Conservation (phyloP, 2,329 filamentous ascomycete genomes). For the Sclerotinia nivalis region DNA sequence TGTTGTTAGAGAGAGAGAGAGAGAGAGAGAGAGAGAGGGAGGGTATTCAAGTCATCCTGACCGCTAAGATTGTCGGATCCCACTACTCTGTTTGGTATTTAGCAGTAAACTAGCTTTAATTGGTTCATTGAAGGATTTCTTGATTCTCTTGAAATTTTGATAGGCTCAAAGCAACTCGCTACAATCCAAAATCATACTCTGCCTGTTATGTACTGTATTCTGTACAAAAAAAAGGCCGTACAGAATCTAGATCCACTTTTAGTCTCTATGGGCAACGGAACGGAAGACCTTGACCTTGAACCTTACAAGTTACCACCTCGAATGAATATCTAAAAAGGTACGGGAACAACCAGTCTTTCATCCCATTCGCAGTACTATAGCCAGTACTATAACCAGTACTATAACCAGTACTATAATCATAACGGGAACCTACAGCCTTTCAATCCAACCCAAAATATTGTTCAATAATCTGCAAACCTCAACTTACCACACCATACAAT, state of each 20-base stretch:
- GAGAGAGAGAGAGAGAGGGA: neutral
- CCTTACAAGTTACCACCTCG: neutral
- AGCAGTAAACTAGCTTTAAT: neutral
- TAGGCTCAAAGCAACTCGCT: slow-evolving; percentile 3
- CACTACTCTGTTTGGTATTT: neutral
- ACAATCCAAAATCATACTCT: neutral
- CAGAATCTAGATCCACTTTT: slow-evolving; percentile 20
- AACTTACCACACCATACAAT: neutral
- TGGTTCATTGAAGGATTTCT: neutral
- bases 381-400: neutral
- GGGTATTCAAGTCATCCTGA: neutral
- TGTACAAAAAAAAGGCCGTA: neutral
- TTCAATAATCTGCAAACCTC: slow-evolving; percentile 1
- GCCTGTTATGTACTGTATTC: neutral
- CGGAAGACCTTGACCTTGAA: slow-evolving; percentile 6
- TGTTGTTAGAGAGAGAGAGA: neutral
- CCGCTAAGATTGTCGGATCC: neutral
- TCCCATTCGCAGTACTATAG: slow-evolving; percentile 7
- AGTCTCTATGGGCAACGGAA: slow-evolving; percentile 18
- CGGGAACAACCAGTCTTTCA: slow-evolving; percentile 1
- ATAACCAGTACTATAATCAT: neutral
- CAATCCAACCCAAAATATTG: slow-evolving; percentile 5
- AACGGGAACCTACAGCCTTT: slow-evolving; percentile 5
- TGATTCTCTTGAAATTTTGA: neutral
- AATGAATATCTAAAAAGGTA: slow-evolving; percentile 8